Base-by-base conservation (phyloP, 1,139 yeast genomes). In the Geotrichum fermentans region DNA sequence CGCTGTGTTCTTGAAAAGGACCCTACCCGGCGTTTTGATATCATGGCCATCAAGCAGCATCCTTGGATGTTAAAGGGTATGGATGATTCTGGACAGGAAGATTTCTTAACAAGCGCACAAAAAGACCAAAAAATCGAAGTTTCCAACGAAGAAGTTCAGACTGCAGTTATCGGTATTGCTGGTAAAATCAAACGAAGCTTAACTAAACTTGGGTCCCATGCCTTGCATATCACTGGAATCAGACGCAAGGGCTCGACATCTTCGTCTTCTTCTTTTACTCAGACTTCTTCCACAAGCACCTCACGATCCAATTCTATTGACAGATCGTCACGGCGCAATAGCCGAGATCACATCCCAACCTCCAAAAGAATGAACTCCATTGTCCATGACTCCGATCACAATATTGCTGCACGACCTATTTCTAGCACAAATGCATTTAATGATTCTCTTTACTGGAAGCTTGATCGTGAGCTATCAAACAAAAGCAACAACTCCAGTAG, bases 101-200 rank as follows among this genome's bases (percentile, higher is more conserved):
- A 47, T 57, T 70, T 62, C 52, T 67, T 65, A 55, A 64, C 57
- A 55, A 64, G 51, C 43, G 58, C 51, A 52, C 64, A 61, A 54
- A 59, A 49, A 54, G 60, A 61, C 54, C 56, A 67, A 62, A 73
- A 72, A 49, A 79, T 82, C 44, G 75, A 77, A 41, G 83, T 83
- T n/a, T 73, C 83, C 8, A 75, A 73, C 43, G 82, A 80, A 54
- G 95, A 87, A 56, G 76, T 85, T 14, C 76, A 81, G 55, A 77
- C 78, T 55, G 96, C 96, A 0, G 88, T 88, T 1, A 77, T 82
- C 36, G 96, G 96, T 10, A 55, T 58, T 10, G 92, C 92, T 4
- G 75, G 79, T 40, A 73, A 82, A 53, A 74, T 88, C 40, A 78
- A 74, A 55, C 76, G 78, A 53, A 49, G 52, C 5, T 67, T 85